Percentiles rank a stretch among this genome's conserved stretches.
These are phyloP conservation scores for Diaporthe helianthi DNA, from an alignment of 2,329 filamentous ascomycete genomes.

Conservation along the genomic window DNA sequence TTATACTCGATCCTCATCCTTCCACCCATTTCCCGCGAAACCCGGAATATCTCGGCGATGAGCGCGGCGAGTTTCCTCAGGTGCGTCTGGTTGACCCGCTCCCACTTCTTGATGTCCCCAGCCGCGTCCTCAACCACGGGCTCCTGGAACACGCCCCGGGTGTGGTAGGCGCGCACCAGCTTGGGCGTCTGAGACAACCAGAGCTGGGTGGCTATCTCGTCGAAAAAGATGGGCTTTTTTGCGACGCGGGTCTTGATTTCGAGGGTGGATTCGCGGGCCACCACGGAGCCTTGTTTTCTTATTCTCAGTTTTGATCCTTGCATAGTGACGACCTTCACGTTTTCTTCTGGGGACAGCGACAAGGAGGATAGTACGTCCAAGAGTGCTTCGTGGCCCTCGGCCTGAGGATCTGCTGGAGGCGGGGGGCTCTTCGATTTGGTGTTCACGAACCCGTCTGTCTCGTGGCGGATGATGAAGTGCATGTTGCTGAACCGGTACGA, in stretches of 20 bases:
- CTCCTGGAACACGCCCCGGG: slow-evolving; percentile 44
- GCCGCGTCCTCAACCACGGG: slow-evolving; percentile 47
- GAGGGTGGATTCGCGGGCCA: slow-evolving; percentile 43
- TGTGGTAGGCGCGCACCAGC: slow-evolving; percentile 54
- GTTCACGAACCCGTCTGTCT: slow-evolving; percentile 51
- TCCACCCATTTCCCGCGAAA: background rate
- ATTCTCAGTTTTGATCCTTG: background rate
- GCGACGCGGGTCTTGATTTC: slow-evolving; percentile 54
- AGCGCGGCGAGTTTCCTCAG: slow-evolving; percentile 41
- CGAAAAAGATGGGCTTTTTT: slow-evolving; percentile 44
- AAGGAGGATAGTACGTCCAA: slow-evolving; percentile 38
- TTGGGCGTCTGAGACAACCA: slow-evolving; percentile 56
- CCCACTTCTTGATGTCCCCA: slow-evolving; percentile 44
- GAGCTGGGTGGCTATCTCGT: slow-evolving; percentile 49
- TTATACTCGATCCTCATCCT: background rate
- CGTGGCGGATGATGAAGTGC: slow-evolving; percentile 50
- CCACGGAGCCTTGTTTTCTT: background rate
- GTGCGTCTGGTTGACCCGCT: slow-evolving; percentile 42
- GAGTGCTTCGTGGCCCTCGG: slow-evolving; percentile 29
- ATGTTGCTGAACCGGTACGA: slow-evolving; percentile 52
- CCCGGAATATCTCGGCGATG: background rate
- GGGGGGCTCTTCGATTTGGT: background rate
- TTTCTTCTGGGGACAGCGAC: slow-evolving; percentile 39
- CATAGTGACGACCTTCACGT: background rate
- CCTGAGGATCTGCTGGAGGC: background rate